Evolutionary conservation across 2,329 filamentous ascomycete species (phyloP).

Genomic region (Aureobasidium sp.): DNA sequence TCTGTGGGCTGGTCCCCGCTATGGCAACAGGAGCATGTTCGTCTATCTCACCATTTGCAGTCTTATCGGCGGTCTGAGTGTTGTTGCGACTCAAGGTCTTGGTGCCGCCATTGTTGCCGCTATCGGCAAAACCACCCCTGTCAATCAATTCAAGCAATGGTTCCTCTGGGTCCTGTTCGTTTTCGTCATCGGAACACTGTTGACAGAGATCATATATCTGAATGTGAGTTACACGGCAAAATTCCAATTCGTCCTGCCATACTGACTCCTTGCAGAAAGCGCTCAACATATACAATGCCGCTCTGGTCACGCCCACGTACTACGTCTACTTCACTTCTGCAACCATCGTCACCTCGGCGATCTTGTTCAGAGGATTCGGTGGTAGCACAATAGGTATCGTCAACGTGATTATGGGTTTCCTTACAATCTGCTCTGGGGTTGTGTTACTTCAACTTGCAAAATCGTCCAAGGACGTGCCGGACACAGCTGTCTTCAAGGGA

Average conservation of each 20-base stretch:
- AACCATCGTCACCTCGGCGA: slow-evolving; percentile 87
- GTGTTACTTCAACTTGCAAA: slow-evolving; percentile 94
- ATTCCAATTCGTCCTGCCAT: background rate
- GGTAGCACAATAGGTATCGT: slow-evolving; percentile 73
- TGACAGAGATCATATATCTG: slow-evolving; percentile 91
- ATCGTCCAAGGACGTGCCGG: slow-evolving; percentile 93
- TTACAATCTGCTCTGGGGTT: slow-evolving; percentile 89
- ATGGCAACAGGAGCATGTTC: slow-evolving; percentile 95
- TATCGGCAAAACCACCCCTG: slow-evolving; percentile 55
- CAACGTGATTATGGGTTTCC: slow-evolving; percentile 86
- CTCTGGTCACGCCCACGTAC: slow-evolving; percentile 94
- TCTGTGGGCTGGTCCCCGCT: slow-evolving; percentile 75
- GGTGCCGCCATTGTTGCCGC: slow-evolving; percentile 88
- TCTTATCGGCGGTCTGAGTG: slow-evolving; percentile 85
- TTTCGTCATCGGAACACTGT: slow-evolving; percentile 79
- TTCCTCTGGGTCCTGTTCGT: slow-evolving; percentile 88
- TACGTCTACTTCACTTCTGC: slow-evolving; percentile 97
- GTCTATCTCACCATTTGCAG: slow-evolving; percentile 96
- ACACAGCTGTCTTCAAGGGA: slow-evolving; percentile 83
- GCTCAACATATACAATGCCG: slow-evolving; percentile 91
- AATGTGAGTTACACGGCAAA: slow-evolving; percentile 60
- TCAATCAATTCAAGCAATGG: slow-evolving; percentile 86
- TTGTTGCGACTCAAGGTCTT: slow-evolving; percentile 88
- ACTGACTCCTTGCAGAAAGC: slow-evolving; percentile 69
- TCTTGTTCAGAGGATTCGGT: slow-evolving; percentile 91